Evolutionary conservation across 2,329 filamentous ascomycete genomes (phyloP), one percentile per base, ranked within the genome.

Genomic region (Alternaria arborescens): DNA sequence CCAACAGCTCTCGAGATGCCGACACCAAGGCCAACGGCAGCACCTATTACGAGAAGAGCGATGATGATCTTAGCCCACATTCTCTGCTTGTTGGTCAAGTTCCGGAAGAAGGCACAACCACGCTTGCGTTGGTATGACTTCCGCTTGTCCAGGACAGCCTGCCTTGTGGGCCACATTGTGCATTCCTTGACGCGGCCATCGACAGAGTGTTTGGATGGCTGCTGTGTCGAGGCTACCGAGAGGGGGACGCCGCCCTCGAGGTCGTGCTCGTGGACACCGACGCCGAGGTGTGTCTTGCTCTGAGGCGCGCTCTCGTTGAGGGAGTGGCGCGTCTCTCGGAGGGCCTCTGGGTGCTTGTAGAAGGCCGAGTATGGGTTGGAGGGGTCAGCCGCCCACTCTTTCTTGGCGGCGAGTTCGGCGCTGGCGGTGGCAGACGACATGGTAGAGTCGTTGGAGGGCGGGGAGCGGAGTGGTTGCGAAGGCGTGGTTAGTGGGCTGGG

Each of bases 81-180:
- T 66, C 78, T 78, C 71, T 83, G 80, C 70, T 78, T 80, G 74
- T 75, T 80, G 69, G 65, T 79, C 67, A 82, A 66, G 60, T 70
- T 72, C 51, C 72, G 70, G 78, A 82, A 82, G 41, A 76, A 75
- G 48, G 75, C 77, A 67, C 77, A 81, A 64, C 78, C 78, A 50
- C 73, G 75, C 48, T 70, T 71, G 46, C 77, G 71, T 72, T 80
- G 77, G 69, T 77, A 75, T 41, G 65, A 67, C 70, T 76, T 77
- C 58, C 77, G 76, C 70, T 78, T 79, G 66, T 81, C 78, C 67
- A 80, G 74, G 58, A 84, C 77, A 32, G 82, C 81, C 71, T 82
- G 78, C 65, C 79, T 79, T 42, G 81, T 81, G 8, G 82, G 82
- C 82, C 82, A 84, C 81, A 84, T 83, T 65, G 78, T 81, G 78